Conservation (phyloP, 2,329 filamentous ascomycete genomes). For the Cladophialophora bantiana region DNA sequence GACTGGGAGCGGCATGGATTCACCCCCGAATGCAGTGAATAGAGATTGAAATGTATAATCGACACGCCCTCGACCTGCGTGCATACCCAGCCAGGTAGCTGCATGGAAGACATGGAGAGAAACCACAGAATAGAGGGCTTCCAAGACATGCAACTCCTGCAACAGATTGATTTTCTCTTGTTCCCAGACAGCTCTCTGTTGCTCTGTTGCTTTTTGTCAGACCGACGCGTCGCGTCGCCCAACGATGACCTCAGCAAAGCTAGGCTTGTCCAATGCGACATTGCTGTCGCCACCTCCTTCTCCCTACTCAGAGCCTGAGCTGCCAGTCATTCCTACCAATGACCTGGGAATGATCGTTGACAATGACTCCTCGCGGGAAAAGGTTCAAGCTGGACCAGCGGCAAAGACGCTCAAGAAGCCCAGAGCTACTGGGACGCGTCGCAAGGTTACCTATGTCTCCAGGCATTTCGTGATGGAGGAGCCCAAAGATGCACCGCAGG, state of each 20-base stretch:
- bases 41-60: not conserved
- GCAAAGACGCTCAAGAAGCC: conserved; percentile 17
- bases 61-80: not conserved
- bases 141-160: not conserved
- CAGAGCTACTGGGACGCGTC: conserved; percentile 21
- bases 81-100: not conserved
- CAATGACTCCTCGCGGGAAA: conserved; percentile 20
- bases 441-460: conserved; percentile 37
- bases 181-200: not conserved
- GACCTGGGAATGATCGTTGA: conserved; percentile 35
- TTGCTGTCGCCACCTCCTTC: conserved; percentile 8
- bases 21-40: not conserved
- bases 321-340: conserved; percentile 28
- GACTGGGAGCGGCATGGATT: not conserved
- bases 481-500: conserved; percentile 13
- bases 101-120: not conserved
- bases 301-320: conserved; percentile 20
- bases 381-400: not conserved
- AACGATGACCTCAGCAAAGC: conserved; percentile 23
- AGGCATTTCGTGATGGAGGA: conserved; percentile 33
- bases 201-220: not conserved
- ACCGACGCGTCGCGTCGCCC: not conserved
- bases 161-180: not conserved
- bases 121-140: not conserved
- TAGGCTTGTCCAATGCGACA: not conserved